phyloP scores from a whole-genome alignment of 169 alveolate species.

The Besnoitia besnoiti region DNA sequence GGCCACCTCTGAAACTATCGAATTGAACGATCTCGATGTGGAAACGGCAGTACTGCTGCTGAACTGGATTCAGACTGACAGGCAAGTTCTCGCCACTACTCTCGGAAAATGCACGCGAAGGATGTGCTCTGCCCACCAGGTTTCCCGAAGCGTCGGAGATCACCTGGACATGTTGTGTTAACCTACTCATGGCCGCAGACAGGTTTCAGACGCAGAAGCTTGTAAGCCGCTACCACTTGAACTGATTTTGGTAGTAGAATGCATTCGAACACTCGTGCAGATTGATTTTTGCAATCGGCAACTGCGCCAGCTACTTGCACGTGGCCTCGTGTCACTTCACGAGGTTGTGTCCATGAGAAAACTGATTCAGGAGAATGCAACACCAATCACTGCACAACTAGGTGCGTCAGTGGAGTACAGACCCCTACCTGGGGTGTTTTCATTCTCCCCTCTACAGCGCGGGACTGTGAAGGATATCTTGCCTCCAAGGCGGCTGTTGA shows the following conservation, averaged over 20 bases:
- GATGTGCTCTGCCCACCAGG: background rate
- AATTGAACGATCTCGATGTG: conserved; percentile 57
- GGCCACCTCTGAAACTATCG: conserved; percentile 60
- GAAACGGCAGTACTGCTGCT: conserved; percentile 63
- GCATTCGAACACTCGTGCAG: conserved; percentile 30
- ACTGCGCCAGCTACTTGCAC: conserved; percentile 67
- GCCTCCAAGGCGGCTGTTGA: conserved; percentile 67
- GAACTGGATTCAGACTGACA: conserved; percentile 67
- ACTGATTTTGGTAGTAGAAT: conserved; percentile 2
- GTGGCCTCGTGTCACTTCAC: conserved; percentile 58
- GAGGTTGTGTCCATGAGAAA: conserved; percentile 63
- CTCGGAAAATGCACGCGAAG: background rate
- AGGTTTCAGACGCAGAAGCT: conserved; percentile 59
- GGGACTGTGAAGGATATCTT: conserved; percentile 68
- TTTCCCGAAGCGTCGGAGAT: conserved; percentile 62
- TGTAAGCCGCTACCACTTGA: conserved; percentile 6
- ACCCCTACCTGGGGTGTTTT: background rate
- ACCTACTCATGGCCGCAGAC: conserved; percentile 65
- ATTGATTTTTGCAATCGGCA: conserved; percentile 66
- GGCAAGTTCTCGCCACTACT: background rate
- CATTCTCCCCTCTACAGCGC: conserved; percentile 30
- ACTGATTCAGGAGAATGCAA: conserved; percentile 57
- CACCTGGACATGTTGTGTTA: conserved; percentile 59
- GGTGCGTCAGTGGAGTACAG: conserved; percentile 17
- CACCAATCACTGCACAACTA: conserved; percentile 51